Evolutionary conservation across 192 early-diverging fungal species (phyloP).

Genomic region (Linderina pennispora): DNA sequence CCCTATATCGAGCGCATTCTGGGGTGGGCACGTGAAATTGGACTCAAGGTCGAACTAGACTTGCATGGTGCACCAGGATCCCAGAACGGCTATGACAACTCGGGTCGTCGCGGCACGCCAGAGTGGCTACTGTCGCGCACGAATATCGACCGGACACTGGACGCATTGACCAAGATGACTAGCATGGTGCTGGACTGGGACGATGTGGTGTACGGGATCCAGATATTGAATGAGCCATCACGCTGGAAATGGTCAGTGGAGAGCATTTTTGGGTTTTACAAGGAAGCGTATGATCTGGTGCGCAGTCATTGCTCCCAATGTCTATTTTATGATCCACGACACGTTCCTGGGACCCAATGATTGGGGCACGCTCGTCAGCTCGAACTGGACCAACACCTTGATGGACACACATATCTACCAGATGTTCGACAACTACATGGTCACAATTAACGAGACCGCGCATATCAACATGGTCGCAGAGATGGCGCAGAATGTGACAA

Average conservation of each 20-base stretch:
- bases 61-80: constrained; percentile 55
- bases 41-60: constrained; percentile 51
- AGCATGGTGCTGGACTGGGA: constrained; percentile 45
- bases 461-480: constrained; percentile 36
- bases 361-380: constrained; percentile 27
- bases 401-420: constrained; percentile 53
- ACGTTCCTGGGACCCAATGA: constrained; percentile 43
- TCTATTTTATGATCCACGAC: constrained; percentile 42
- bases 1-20: constrained; percentile 50
- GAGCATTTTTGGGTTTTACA: constrained; percentile 39
- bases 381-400: constrained; percentile 37
- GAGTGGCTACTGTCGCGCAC: constrained; percentile 34
- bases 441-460: constrained; percentile 20
- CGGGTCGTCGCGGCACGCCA: constrained; percentile 44
- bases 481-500: constrained; percentile 26
- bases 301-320: constrained; percentile 18
- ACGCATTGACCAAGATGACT: constrained; percentile 49
- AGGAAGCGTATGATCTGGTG: constrained; percentile 42
- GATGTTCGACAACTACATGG: constrained; percentile 44
- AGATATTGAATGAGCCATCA: constrained; percentile 44
- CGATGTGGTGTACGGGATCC: constrained; percentile 40
- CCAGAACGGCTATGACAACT: constrained; percentile 56
- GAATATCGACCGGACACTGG: constrained; percentile 52
- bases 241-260: constrained; percentile 36
- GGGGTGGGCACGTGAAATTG: constrained; percentile 45